Conservation (phyloP, 2,329 filamentous ascomycete species). For the Paraconiothyrium sp. region DNA sequence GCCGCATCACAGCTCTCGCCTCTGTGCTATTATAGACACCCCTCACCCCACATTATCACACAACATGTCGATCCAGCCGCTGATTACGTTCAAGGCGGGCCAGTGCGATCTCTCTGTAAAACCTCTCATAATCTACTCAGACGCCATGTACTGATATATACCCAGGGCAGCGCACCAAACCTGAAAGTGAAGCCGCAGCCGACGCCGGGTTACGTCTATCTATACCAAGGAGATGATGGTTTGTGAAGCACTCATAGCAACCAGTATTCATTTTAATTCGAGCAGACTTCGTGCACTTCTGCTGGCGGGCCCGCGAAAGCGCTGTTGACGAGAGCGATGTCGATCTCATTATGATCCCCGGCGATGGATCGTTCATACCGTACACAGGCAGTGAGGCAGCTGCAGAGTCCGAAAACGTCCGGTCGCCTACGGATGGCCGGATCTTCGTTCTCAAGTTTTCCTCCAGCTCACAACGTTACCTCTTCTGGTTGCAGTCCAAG, state of each 20-base stretch:
- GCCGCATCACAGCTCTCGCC: slow-evolving; percentile 29
- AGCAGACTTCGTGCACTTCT: slow-evolving; percentile 89
- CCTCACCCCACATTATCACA: slow-evolving; percentile 23
- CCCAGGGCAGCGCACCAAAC: slow-evolving; percentile 36
- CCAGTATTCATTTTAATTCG: slow-evolving; percentile 22
- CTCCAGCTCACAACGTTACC: slow-evolving; percentile 87
- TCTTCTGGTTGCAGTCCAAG: slow-evolving; percentile 97
- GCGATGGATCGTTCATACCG: slow-evolving; percentile 85
- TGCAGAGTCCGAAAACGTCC: slow-evolving; percentile 66
- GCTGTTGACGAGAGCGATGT: slow-evolving; percentile 78
- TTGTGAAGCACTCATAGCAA: slow-evolving; percentile 26
- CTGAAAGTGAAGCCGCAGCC: slow-evolving; percentile 75
- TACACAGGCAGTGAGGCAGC: slow-evolving; percentile 68
- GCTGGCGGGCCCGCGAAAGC: slow-evolving; percentile 86
- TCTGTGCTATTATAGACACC: slow-evolving; percentile 22
- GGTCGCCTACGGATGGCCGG: slow-evolving; percentile 78
- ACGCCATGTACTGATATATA: slow-evolving; percentile 27
- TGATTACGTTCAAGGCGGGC: slow-evolving; percentile 97
- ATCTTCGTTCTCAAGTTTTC: slow-evolving; percentile 94
- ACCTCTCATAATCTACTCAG: slow-evolving; percentile 27
- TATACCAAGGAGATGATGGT: slow-evolving; percentile 88
- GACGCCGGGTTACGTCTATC: slow-evolving; percentile 86
- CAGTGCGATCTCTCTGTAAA: slow-evolving; percentile 84
- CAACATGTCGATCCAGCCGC: slow-evolving; percentile 80
- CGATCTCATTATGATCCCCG: slow-evolving; percentile 92